phyloP scores from a whole-genome alignment of 345 rosid genomes.

The Abelmoschus esculentus region DNA sequence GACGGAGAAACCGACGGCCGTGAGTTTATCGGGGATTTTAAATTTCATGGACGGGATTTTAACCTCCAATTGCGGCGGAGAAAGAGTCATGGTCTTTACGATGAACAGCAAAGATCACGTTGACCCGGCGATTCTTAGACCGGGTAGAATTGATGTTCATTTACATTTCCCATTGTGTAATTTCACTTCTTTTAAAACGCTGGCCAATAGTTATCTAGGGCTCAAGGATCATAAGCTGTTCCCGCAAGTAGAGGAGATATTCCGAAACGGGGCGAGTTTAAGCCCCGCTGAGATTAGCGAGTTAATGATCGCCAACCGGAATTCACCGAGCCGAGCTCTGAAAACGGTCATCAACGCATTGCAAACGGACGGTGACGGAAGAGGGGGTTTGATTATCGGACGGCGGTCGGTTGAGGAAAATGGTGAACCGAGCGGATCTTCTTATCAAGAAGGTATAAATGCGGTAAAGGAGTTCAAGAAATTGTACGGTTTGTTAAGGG shows the following conservation, averaged over 20 bases:
- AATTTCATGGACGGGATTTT: slow-evolving; percentile 69
- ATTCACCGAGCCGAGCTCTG: slow-evolving; percentile 85
- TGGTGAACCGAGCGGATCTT: slow-evolving; percentile 32
- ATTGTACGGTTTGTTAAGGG: slow-evolving; percentile 54
- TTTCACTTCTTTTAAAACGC: slow-evolving; percentile 63
- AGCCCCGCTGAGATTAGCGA: slow-evolving; percentile 93
- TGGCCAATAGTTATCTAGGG: slow-evolving; percentile 69
- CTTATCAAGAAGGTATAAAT: slow-evolving; percentile 39
- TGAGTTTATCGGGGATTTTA: slow-evolving; percentile 46
- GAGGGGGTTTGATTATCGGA: slow-evolving; percentile 27
- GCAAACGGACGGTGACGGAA: slow-evolving; percentile 62
- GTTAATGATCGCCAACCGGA: slow-evolving; percentile 80
- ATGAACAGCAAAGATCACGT: slow-evolving; percentile 48
- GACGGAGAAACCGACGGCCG: slow-evolving; percentile 39
- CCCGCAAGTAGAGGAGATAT: slow-evolving; percentile 77
- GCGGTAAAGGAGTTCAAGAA: slow-evolving; percentile 61
- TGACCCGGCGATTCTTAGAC: slow-evolving; percentile 59
- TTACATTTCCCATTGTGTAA: slow-evolving; percentile 80
- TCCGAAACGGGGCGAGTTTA: slow-evolving; percentile 65
- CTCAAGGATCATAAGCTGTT: slow-evolving; percentile 88
- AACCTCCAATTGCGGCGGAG: slow-evolving; percentile 53
- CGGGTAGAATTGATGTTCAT: slow-evolving; percentile 85
- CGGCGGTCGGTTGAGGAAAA: slow-evolving; percentile 33
- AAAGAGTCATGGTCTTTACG: slow-evolving; percentile 65
- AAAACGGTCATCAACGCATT: slow-evolving; percentile 73